Base-by-base conservation (phyloP, 371 early-diverging fungal genomes). In the Mortierella sp. region DNA sequence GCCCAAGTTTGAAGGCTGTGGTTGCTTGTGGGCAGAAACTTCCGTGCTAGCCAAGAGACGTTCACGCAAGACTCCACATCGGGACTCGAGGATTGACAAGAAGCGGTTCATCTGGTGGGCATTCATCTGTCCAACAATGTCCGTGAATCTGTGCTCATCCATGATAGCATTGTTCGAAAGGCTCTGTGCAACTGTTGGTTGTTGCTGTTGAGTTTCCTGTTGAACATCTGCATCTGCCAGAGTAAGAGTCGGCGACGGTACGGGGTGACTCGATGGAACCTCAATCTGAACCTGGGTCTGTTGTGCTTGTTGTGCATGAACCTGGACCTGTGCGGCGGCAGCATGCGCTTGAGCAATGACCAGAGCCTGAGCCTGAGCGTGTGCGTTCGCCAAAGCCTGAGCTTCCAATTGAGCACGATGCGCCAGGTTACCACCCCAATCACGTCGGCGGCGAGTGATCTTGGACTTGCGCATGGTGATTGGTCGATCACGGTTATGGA, bases 401-500 rank as follows among this genome's bases (percentile, higher is more conserved):
- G 72, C 72, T 23, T 72, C 68, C n/a, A 64, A 65, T 23, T 71
- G 64, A 6, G 72, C 72, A 21, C 64, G 64, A 23, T 68, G 68
- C 7, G 72, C 79, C 26, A 72, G 51, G 59, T 76, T 76, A 9
- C 73, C 68, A 19, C 76, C 76, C 84, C 87, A 86, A 39, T 85
- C 87, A 26, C 87, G 72, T 26, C 87, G 79, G 43, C 90, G 83
- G 24, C 86, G 84, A 42, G 87, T 84, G 61, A 89, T 88, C 56
- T 84, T 88, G 34, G 82, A 50, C 59, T 87, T 87, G 58, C 85
- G 83, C 88, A 90, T 87, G 43, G 81, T 82, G 13, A 82, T 80
- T 1, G 86, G 90, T 3, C 90, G 84, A 45, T 84, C 85, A n/a
- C 81, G 79, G 63, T 84, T 71, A 49, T 96, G 94, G 7, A 93